phyloP scores from a whole-genome alignment of 805 yeast genomes.

The Yueomyces sinensis region DNA sequence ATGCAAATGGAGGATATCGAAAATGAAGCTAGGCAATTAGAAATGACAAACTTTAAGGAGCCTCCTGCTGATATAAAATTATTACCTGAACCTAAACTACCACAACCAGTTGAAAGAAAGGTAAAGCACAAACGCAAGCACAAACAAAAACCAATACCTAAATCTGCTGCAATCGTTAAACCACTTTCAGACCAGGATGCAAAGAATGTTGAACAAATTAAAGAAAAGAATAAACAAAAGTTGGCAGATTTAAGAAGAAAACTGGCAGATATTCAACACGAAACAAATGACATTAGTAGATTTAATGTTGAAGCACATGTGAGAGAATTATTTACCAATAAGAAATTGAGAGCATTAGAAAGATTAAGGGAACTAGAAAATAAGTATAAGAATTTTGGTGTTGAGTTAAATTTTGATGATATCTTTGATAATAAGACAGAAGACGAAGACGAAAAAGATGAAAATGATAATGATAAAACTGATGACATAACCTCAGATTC shows the following conservation, averaged over 20 bases:
- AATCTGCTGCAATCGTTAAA: not conserved
- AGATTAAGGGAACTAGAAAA: conserved; percentile 58
- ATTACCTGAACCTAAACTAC: not conserved
- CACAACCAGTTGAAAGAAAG: not conserved
- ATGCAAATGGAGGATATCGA: conserved; percentile 79
- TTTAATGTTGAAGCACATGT: conserved; percentile 39
- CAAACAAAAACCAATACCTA: not conserved
- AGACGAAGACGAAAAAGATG: not conserved
- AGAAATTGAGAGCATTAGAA: conserved; percentile 54
- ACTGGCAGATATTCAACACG: conserved; percentile 50
- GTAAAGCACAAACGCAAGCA: conserved; percentile 1
- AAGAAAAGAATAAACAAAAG: conserved; percentile 40
- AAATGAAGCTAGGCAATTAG: conserved; percentile 72
- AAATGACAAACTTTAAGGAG: conserved; percentile 70
- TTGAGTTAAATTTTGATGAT: conserved; percentile 30
- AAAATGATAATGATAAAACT: not conserved
- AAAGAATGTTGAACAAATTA: conserved; percentile 17
- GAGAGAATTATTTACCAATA: conserved; percentile 43
- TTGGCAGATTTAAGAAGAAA: conserved; percentile 42
- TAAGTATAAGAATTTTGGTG: conserved; percentile 51
- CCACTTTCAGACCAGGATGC: conserved; percentile 20
- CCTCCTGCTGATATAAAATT: conserved; percentile 6
- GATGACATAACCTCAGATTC: conserved; percentile 18
- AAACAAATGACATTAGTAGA: conserved; percentile 66
- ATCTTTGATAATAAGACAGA: conserved; percentile 1